phyloP scores from a whole-genome alignment of 176 grass and related monocot species.

The Olyra latifolia region DNA sequence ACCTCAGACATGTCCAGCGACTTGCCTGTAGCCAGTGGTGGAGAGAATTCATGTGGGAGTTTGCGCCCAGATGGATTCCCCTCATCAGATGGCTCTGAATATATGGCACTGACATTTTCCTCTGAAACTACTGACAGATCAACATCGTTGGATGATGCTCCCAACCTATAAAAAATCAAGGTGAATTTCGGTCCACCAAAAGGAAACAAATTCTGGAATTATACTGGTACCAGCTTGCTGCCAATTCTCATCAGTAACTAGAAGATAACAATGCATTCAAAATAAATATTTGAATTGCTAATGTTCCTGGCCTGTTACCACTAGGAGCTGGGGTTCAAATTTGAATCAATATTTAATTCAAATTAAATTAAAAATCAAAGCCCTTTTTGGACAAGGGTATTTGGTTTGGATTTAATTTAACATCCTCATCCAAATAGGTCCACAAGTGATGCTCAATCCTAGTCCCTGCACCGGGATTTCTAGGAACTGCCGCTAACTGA shows the following conservation, averaged over 20 bases:
- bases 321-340: neutral
- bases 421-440: neutral
- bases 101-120: conserved; percentile 30
- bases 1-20: conserved; percentile 35
- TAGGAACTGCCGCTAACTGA: neutral
- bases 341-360: neutral
- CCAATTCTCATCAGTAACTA: neutral
- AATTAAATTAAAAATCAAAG: neutral
- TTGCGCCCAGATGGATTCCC: conserved; percentile 35
- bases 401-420: neutral
- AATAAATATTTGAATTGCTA: neutral
- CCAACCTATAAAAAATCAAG: conserved; percentile 60
- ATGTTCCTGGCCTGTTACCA: neutral
- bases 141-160: conserved; percentile 68
- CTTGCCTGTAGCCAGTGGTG: conserved; percentile 5
- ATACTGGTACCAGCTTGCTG: neutral
- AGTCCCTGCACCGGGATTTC: neutral
- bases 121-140: conserved; percentile 53
- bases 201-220: neutral
- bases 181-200: neutral
- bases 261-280: neutral
- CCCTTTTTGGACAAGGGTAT: neutral
- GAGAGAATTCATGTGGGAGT: conserved; percentile 15
- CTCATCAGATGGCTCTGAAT: conserved; percentile 37
- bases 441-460: neutral